Evolutionary conservation across 1,139 yeast species (phyloP).

Genomic region (Magnusiomyces magnusii): DNA sequence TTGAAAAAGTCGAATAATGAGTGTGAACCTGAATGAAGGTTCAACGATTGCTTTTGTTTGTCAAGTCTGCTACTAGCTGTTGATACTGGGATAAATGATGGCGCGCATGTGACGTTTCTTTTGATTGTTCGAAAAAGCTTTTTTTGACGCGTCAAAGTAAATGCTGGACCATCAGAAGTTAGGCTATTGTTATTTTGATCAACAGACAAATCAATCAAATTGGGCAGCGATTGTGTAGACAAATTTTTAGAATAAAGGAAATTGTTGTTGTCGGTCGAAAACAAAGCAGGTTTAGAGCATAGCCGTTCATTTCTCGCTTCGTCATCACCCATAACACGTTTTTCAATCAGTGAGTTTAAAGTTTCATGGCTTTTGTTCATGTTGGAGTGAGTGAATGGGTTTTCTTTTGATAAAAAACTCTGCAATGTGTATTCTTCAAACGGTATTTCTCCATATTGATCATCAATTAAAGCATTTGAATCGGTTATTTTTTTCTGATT

Average conservation of each 20-base stretch:
- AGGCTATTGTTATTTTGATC: not conserved
- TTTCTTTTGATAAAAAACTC: not conserved
- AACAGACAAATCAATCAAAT: not conserved
- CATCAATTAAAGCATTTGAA: too few relatives aligned
- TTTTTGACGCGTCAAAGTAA: not conserved
- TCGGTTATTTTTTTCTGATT: too few relatives aligned
- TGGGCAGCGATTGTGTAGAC: not conserved
- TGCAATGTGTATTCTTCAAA: too few relatives aligned
- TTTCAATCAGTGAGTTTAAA: not conserved
- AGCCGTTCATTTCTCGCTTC: not conserved
- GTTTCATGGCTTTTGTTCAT: not conserved
- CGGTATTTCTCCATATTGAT: too few relatives aligned
- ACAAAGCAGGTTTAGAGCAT: not conserved
- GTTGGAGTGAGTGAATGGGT: not conserved
- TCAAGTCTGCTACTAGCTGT: not conserved
- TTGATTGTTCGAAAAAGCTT: not conserved
- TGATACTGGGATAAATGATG: not conserved
- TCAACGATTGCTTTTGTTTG: not conserved
- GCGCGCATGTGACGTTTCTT: not conserved
- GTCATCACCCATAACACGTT: not conserved
- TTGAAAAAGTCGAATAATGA: too few relatives aligned
- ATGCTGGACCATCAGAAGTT: not conserved
- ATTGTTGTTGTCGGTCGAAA: not conserved
- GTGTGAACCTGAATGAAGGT: too few relatives aligned
- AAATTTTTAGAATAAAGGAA: not conserved